Evolutionary conservation across 1,284 basidiomycete genomes (phyloP), one percentile per base, ranked within the genome.

Genomic region (Schizophyllum amplum): DNA sequence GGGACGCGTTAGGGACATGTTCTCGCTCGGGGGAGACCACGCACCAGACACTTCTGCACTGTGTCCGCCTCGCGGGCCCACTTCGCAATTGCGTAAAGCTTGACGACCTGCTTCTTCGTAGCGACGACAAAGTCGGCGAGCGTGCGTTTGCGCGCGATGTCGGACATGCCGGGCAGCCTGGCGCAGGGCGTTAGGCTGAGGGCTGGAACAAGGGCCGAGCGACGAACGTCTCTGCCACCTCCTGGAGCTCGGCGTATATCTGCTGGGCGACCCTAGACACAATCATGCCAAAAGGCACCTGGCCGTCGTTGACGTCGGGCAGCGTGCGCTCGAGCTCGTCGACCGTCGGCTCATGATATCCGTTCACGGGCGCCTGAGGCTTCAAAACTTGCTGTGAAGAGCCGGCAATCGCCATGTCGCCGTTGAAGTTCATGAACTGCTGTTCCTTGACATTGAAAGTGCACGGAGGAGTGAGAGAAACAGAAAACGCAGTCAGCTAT

Each of bases 41-140:
- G 61, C 62, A 84, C 90, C 89, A 93, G 91, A 74, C 86, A 88
- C 71, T 89, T 92, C 68, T 90, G 87, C 51, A 92, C 84, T 5
- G 84, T 84, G 55, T 81, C 79, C 22, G 90, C 87, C 69, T 92
- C 90, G 60, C 87, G 77, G 23, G 87, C 80, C 92, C 92, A 94
- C 65, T 90, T 88, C 20, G 82, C 80, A 47, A 92, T 81, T 4
- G 91, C 92, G 63, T 93, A 92, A 17, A 96, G 72, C 71, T 95
- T 96, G 53, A 94, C 86, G 51, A 94, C 83, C 64, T 95, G 92
- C 65, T 92, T 90, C 71, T 95, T 90, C 11, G 84, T 90, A 67
- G 87, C 86, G 25, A 94, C 84, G 0, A 94, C 91, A 79, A 90
- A 94, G 63, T 93, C 88, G 9, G 91, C 90, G 47, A 96, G 76